Conservation (phyloP, 2,329 filamentous ascomycete genomes). For the Ophiostoma australiae region DNA sequence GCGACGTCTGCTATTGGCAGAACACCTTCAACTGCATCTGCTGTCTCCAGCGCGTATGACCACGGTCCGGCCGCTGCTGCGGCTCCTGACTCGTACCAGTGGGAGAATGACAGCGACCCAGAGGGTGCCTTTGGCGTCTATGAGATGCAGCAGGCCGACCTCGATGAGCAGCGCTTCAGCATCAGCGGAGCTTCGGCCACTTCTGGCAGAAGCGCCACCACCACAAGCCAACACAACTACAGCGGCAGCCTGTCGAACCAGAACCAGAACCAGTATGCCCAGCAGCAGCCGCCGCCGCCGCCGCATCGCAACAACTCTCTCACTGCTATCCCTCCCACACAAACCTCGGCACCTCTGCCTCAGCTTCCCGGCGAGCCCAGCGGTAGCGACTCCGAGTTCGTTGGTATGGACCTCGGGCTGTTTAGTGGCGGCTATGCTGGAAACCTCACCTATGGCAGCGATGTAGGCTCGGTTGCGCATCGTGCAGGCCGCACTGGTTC, state of each 20-base stretch:
- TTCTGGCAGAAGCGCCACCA: constrained; percentile 21
- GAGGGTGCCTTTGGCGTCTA: constrained; percentile 80
- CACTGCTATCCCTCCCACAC: constrained; percentile 31
- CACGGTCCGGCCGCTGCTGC: background rate
- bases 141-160: constrained; percentile 78
- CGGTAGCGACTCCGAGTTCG: constrained; percentile 69
- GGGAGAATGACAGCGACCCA: constrained; percentile 69
- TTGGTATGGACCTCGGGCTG: constrained; percentile 64
- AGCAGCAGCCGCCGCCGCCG: constrained; percentile 19
- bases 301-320: constrained; percentile 14
- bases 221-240: constrained; percentile 21
- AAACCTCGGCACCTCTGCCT: constrained; percentile 36
- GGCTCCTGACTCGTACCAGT: constrained; percentile 36
- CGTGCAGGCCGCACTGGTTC: constrained; percentile 29
- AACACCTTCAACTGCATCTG: constrained; percentile 20
- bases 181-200: constrained; percentile 44
- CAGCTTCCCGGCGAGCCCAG: constrained; percentile 47
- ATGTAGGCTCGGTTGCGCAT: constrained; percentile 33
- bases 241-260: background rate
- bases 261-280: constrained; percentile 6
- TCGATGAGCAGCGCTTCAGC: constrained; percentile 64
- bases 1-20: constrained; percentile 40
- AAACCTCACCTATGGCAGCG: constrained; percentile 47
- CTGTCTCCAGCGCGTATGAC: constrained; percentile 13
- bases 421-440: constrained; percentile 68